Conservation (phyloP, 169 alveolate species). For the Theileria equi region DNA sequence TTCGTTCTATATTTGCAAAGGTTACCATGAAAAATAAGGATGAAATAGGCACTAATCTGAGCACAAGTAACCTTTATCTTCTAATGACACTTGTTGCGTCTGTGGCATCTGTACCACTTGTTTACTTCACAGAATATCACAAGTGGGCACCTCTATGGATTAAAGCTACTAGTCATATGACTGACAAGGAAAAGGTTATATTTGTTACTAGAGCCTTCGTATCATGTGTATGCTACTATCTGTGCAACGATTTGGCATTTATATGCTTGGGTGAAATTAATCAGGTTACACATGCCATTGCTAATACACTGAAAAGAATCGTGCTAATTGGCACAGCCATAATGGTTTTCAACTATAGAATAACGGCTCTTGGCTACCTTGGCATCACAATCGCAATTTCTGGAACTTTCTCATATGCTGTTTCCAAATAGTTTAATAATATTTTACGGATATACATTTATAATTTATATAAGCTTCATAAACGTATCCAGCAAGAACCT, state of each 20-base stretch:
- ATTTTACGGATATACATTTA: neutral
- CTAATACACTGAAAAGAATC: slow-evolving; percentile 78
- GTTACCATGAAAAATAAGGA: slow-evolving; percentile 71
- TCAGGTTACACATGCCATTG: slow-evolving; percentile 81
- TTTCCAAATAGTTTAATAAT: slow-evolving; percentile 37
- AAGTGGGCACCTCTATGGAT: slow-evolving; percentile 58
- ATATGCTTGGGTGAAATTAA: slow-evolving; percentile 75
- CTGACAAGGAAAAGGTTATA: slow-evolving; percentile 5
- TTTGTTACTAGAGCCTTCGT: slow-evolving; percentile 31
- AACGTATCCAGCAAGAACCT: slow-evolving; percentile 42
- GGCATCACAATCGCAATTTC: slow-evolving; percentile 76
- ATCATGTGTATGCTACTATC: slow-evolving; percentile 76
- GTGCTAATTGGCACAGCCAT: slow-evolving; percentile 76
- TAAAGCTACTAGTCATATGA: slow-evolving; percentile 42
- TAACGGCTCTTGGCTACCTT: slow-evolving; percentile 68
- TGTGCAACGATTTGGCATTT: slow-evolving; percentile 78
- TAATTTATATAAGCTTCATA: slow-evolving; percentile 14
- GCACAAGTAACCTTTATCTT: slow-evolving; percentile 71
- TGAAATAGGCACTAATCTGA: slow-evolving; percentile 69
- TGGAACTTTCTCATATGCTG: slow-evolving; percentile 75
- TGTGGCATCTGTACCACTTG: slow-evolving; percentile 70
- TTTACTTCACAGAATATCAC: slow-evolving; percentile 62
- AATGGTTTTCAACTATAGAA: slow-evolving; percentile 68
- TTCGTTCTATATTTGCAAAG: slow-evolving; percentile 67
- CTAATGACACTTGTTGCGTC: slow-evolving; percentile 74